Conservation (phyloP, 2,329 filamentous ascomycete genomes). For the Colletotrichum cordylinicola region DNA sequence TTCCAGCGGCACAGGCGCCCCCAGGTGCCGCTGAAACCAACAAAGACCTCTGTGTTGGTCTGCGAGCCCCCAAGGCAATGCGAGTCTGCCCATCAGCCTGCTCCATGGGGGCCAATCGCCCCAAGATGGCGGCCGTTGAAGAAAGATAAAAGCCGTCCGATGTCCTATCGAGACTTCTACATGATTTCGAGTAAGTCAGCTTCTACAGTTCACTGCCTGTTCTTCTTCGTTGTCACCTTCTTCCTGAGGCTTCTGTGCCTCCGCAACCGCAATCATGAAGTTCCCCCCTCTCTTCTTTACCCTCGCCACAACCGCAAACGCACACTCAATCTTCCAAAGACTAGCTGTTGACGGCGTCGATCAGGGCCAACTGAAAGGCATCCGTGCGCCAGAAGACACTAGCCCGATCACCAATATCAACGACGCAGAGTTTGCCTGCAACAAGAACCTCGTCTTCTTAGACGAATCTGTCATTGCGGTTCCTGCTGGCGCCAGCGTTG, state of each 20-base stretch:
- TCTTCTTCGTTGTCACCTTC: not conserved
- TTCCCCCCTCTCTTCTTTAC: slow-evolving; percentile 20
- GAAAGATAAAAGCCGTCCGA: not conserved
- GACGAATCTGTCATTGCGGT: slow-evolving; percentile 46
- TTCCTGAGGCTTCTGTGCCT: not conserved
- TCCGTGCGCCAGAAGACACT: not conserved
- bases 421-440: slow-evolving; percentile 50
- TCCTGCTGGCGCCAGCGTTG: slow-evolving; percentile 52
- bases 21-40: not conserved
- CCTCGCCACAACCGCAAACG: slow-evolving; percentile 51
- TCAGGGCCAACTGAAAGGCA: not conserved
- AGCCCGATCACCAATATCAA: slow-evolving; percentile 48
- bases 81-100: not conserved
- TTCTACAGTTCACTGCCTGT: not conserved
- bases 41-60: not conserved
- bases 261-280: not conserved
- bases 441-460: slow-evolving; percentile 38
- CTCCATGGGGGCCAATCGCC: not conserved
- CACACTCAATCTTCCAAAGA: slow-evolving; percentile 29
- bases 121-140: not conserved
- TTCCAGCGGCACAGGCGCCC: not conserved
- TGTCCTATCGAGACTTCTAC: not conserved
- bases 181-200: not conserved
- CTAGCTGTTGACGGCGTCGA: not conserved
- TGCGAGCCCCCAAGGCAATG: not conserved